Evolutionary conservation across 805 yeast species (phyloP).

Genomic region (Saccharomycopsis olivae): DNA sequence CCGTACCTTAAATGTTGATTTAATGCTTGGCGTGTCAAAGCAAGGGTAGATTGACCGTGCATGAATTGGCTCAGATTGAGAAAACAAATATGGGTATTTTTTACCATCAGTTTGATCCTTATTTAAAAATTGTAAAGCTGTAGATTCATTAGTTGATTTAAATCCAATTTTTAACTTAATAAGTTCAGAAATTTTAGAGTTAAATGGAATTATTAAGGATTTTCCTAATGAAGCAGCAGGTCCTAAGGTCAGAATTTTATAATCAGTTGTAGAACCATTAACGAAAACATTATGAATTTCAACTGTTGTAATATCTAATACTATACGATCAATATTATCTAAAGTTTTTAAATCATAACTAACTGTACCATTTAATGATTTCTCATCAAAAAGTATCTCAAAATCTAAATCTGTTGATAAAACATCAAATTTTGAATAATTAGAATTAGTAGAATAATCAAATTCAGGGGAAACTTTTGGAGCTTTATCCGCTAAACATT

Average conservation of each 20-base stretch:
- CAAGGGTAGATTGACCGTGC: constrained; percentile 83
- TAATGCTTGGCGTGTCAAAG: constrained; percentile 83
- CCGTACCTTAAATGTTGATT: constrained; percentile 48
- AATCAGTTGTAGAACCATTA: constrained; percentile 28
- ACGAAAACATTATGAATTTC: constrained; percentile 34
- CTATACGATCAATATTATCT: constrained; percentile 27
- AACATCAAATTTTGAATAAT: constrained; percentile 45
- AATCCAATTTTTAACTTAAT: constrained; percentile 37
- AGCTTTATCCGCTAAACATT: constrained; percentile 9
- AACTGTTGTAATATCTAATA: constrained; percentile 62
- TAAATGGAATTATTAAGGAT: constrained; percentile 31
- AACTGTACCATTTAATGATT: constrained; percentile 47
- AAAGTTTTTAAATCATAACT: constrained; percentile 31
- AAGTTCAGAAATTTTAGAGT: constrained; percentile 1
- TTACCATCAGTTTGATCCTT: constrained; percentile 66
- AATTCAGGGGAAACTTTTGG: constrained; percentile 30
- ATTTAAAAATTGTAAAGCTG: constrained; percentile 82
- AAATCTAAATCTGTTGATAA: constrained; percentile 41
- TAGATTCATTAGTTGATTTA: constrained; percentile 61
- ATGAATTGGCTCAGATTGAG: constrained; percentile 88
- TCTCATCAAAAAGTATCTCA: constrained; percentile 43
- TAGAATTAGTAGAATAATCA: constrained; percentile 76
- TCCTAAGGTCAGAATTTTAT: constrained; percentile 26
- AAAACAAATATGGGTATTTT: constrained; percentile 60
- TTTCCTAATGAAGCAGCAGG: constrained; percentile 47